Base-by-base conservation (phyloP, 768 basidiomycete genomes). In the Tricholoma matsutake region DNA sequence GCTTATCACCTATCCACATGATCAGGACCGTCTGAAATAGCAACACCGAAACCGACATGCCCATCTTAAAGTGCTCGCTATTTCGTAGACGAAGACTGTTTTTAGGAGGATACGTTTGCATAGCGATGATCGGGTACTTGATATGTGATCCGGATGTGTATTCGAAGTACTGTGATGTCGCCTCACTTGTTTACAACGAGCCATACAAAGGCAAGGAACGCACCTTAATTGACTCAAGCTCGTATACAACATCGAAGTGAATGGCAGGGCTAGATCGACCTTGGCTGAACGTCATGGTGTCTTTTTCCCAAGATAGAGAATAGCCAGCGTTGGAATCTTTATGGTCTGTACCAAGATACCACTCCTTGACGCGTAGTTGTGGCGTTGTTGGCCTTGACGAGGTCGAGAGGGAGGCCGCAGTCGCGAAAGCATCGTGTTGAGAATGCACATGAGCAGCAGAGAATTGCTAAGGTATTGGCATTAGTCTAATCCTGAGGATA, bases 311-410 rank as follows among this genome's bases (percentile, higher is more conserved):
- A 22, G 47, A 58, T 10, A 59, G 22, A 45, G 59, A 54, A 32
- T 60, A 62, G 47, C 61, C 64, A 13, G 64, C 35, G 10, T 62
- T 62, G 14, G 28, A 34, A 0, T 51, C 45, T 35, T 64, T 64
- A 31, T 56, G 61, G 54, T 68, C 68, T 32, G 51, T 61, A 3
- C 72, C 72, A 34, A 69, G 59, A 61, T 61, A 69, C 66, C 67
- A 69, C 20, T 67, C 69, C 55, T 64, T 63, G n/a, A 71, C 58
- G 34, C 68, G 67, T 32, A 71, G 18, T 18, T 52, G 60, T 25
- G 16, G 16, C 43, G 54, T 25, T 53, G 22, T 16, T 34, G 32
- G 18, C 13, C 25, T 43, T 10, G 51, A n/a, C 34, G 56, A 47
- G 20, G 10, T 45, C 6, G 35, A 29, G 47, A 58, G 47, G 32